phyloP scores from a whole-genome alignment of 495 filamentous ascomycete genomes.

The Evansstolkia leycettana region DNA sequence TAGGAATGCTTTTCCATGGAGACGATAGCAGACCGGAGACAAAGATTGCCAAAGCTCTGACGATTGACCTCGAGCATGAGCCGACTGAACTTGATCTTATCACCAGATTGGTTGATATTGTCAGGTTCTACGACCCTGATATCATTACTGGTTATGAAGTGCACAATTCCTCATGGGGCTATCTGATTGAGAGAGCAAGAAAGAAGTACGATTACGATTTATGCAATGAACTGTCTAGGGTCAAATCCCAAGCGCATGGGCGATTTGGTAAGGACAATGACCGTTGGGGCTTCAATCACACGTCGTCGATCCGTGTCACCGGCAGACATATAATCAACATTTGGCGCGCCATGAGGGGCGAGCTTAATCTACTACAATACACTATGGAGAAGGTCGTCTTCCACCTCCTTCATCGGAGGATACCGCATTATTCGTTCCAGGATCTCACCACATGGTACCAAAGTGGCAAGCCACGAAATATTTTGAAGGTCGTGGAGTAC shows the following conservation, averaged over 20 bases:
- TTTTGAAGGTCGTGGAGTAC: slow-evolving; percentile 68
- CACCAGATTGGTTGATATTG: slow-evolving; percentile 71
- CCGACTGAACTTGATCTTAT: slow-evolving; percentile 72
- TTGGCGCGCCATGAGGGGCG: slow-evolving; percentile 89
- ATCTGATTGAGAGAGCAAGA: slow-evolving; percentile 79
- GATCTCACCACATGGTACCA: slow-evolving; percentile 75
- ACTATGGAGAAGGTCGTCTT: slow-evolving; percentile 96
- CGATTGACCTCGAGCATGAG: slow-evolving; percentile 59
- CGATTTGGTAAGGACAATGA: slow-evolving; percentile 77
- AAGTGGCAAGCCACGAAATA: slow-evolving; percentile 50
- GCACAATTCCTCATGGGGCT: slow-evolving; percentile 87
- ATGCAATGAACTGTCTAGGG: slow-evolving; percentile 79
- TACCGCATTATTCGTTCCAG: slow-evolving; percentile 73
- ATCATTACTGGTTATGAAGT: slow-evolving; percentile 95
- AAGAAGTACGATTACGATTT: slow-evolving; percentile 82
- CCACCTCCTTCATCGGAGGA: slow-evolving; percentile 79
- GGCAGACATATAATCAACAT: slow-evolving; percentile 95
- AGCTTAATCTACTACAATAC: slow-evolving; percentile 83
- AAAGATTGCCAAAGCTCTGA: slow-evolving; percentile 34
- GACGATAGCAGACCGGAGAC: slow-evolving; percentile 32
- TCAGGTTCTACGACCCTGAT: slow-evolving; percentile 75
- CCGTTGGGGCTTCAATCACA: slow-evolving; percentile 85
- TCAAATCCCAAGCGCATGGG: slow-evolving; percentile 69
- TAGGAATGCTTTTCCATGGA: slow-evolving; percentile 42
- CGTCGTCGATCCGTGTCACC: slow-evolving; percentile 74